Base-by-base conservation (phyloP, 129 eudicot genomes). In the Flaveria bidentis region DNA sequence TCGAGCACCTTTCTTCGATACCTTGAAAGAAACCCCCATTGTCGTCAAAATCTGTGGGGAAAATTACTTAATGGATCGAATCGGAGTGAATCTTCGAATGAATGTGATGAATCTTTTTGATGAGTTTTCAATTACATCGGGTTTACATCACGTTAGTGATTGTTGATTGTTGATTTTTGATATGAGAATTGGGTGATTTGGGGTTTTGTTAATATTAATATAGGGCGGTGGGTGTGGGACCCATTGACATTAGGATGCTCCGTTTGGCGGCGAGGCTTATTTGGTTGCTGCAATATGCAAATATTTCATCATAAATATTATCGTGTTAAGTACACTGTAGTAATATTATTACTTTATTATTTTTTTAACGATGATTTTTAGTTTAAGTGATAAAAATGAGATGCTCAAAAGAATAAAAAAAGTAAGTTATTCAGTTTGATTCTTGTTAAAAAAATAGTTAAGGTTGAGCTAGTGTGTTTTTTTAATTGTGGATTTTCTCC, bases 11-110 rank as follows among this genome's bases (percentile, higher is more conserved):
- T 44, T 79, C 52, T 80, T 86, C 3, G 96, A 88, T 44, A 93
- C 82, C 81, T 90, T 93, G 60, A 93, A 93, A 13, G 98, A 93
- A 77, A 93, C 77, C 84, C 90, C 90, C 97, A 93, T 90, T 52
- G 74, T 53, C 72, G 57, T 20, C 12, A 18, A 20, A 81, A 76
- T 61, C 36, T 36, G 36, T 69, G 70, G 52, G 5, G 23, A 28
- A 63, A 36, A 36, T 36, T 9, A 13, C 7, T 57, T 20, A 4
- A 10, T 12, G 46, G 13, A 30, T 13, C 15, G 46, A 14, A 63
- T 28, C 69, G 6, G 69, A 15, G 68, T 28, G 8, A 25, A 1
- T 56, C 6, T 58, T 17, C 41, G 53, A 16, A 74, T 52, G 70
- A 36, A 17, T 55, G 30, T 36, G 41, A 36, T 36, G 41, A 36